These are phyloP conservation scores for Pyrenophora graminea DNA, from an alignment of 2,329 filamentous ascomycete genomes.

Conservation along the genomic window DNA sequence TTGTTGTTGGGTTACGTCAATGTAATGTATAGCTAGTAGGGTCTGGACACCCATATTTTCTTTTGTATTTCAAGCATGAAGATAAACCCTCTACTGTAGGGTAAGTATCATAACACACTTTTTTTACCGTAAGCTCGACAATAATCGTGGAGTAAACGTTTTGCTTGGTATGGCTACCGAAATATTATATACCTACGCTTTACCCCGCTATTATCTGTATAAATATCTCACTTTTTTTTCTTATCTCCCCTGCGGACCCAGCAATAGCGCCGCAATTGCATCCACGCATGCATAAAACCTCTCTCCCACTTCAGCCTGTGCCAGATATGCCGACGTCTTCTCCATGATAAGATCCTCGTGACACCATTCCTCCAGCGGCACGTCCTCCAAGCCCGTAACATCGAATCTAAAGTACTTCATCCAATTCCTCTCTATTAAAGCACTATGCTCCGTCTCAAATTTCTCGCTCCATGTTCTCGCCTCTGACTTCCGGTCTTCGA, in stretches of 20 bases:
- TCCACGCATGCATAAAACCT: conserved; percentile 39
- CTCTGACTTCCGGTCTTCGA: conserved; percentile 27
- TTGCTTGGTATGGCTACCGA: too few species aligned
- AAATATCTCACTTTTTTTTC: too few species aligned
- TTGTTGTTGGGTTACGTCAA: too few species aligned
- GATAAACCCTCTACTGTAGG: too few species aligned
- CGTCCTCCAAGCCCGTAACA: conserved; percentile 31
- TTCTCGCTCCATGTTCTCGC: conserved; percentile 24
- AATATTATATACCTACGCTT: too few species aligned
- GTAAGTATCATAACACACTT: too few species aligned
- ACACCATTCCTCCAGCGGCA: conserved; percentile 38
- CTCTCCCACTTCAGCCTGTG: conserved; percentile 25
- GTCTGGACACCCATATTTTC: too few species aligned
- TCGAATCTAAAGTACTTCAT: conserved; percentile 43
- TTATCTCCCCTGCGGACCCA: conserved; percentile 9
- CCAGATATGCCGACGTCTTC: conserved; percentile 36
- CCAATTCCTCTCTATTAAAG: conserved; percentile 33
- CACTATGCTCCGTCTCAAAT: conserved; percentile 32
- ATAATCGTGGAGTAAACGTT: too few species aligned
- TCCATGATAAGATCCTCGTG: conserved; percentile 32
- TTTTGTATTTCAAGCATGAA: too few species aligned
- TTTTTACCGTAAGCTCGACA: too few species aligned
- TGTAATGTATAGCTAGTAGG: too few species aligned
- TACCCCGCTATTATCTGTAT: too few species aligned
- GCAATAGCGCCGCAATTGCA: conserved; percentile 31